These are phyloP conservation scores for Gigaspora rosea DNA, from an alignment of 192 early-diverging fungal genomes.

Conservation along the genomic window DNA sequence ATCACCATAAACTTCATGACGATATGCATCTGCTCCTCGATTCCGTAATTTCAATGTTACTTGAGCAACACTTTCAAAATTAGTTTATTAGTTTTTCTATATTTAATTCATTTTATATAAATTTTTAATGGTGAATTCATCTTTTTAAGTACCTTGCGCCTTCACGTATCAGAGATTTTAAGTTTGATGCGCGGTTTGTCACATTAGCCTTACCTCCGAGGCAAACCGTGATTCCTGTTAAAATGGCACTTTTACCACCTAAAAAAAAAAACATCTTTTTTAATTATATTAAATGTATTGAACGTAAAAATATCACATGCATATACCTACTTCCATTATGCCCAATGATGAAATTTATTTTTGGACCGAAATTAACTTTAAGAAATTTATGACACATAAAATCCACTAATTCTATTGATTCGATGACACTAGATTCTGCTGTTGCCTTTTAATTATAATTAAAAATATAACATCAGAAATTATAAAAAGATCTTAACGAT, in stretches of 20 bases:
- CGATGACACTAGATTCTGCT: constrained; percentile 75
- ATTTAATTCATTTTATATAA: not conserved
- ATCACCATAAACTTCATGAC: constrained; percentile 79
- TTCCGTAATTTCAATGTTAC: constrained; percentile 81
- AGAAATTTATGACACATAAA: constrained; percentile 96
- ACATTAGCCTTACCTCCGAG: constrained; percentile 86
- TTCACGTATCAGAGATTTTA: constrained; percentile 82
- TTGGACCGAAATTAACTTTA: constrained; percentile 74
- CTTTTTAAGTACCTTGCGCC: constrained; percentile 51
- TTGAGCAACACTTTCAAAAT: constrained; percentile 48
- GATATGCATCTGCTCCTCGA: constrained; percentile 80
- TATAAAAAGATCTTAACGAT: not conserved
- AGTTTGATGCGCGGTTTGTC: constrained; percentile 82
- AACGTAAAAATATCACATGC: too few species aligned
- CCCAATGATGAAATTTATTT: constrained; percentile 96
- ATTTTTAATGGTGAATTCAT: not conserved
- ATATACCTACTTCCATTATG: constrained; percentile 83
- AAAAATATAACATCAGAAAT: not conserved
- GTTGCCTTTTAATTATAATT: constrained; percentile 36
- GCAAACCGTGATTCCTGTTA: constrained; percentile 88
- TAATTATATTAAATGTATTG: not conserved
- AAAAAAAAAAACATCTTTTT: not conserved
- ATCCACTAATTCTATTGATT: constrained; percentile 79
- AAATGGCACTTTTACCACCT: constrained; percentile 95
- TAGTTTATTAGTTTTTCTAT: not conserved